Evolutionary conservation across 306 rosid genomes (phyloP), one percentile per base, ranked within the genome.

Genomic region (Prunus mume): DNA sequence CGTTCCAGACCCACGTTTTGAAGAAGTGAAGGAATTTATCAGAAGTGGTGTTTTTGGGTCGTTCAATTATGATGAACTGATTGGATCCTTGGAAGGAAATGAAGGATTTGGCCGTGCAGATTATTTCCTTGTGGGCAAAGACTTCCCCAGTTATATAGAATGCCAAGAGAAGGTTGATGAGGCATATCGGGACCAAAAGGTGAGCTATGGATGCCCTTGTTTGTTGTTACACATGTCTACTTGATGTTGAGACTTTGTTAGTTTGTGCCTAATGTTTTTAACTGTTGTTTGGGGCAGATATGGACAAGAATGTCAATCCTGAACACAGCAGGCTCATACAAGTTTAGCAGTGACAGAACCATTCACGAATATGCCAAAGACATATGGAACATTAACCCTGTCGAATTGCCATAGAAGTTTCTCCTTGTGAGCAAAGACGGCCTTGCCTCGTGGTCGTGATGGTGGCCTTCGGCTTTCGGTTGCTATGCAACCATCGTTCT

Each of bases 271-370:
- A 83, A 79, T 81, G 41, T 54, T 46, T 68, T 30, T 9, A 49
- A 78, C 54, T 81, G 18, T n/a, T 77, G 71, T 77, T 77, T 66
- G 67, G 62, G 30, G 82, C 95, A 95, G 99, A 84, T 56, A 83
- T 95, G 99, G 99, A 91, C 98, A 27, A 86, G 83, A 83, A 95
- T 95, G 99, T 92, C 99, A 61, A 95, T 95, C 75, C 78, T 92
- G 89, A 95, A 95, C 61, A 92, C 99, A 47, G 97, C 99, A 12
- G 99, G 99, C 38, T 95, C 99, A 7, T 69, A 67, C 91, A 95
- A 95, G 96, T 95, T 95, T 55, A 95, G 99, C 91, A 92, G 99
- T 50, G 99, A 95, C 88, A 87, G 99, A 77, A 95, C 99, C 30
- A 95, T 95, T 76, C 98, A 86, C 30, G 98, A 95, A 82, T 95